A percentile compares a stretch with the other conserved stretches of the same genome.
These are phyloP conservation scores for Astraeus odoratus DNA, from an alignment of 768 basidiomycete species.

Conservation along the genomic window DNA sequence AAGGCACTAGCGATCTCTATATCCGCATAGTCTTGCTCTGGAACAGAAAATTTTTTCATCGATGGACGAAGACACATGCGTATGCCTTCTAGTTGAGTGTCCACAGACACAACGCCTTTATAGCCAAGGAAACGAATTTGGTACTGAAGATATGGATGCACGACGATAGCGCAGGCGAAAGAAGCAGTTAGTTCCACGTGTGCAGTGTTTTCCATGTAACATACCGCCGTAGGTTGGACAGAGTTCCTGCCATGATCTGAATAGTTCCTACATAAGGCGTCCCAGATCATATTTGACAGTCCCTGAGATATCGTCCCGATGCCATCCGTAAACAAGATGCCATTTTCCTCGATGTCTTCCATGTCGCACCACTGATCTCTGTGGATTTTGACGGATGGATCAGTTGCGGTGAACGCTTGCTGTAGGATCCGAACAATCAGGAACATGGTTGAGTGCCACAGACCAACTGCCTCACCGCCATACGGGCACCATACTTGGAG, in stretches of 20 bases:
- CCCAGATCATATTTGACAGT: slow-evolving; percentile 57
- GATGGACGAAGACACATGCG: slow-evolving; percentile 64
- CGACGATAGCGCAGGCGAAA: neutral
- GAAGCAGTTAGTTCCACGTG: neutral
- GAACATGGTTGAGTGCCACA: neutral
- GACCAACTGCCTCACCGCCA: slow-evolving; percentile 38
- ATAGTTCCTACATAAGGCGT: slow-evolving; percentile 40
- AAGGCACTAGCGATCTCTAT: slow-evolving; percentile 73
- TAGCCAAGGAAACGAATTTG: slow-evolving; percentile 81
- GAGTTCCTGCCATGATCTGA: slow-evolving; percentile 26
- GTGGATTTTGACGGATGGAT: slow-evolving; percentile 56
- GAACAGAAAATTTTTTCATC: slow-evolving; percentile 70
- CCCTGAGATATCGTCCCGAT: slow-evolving; percentile 68
- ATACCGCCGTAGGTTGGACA: slow-evolving; percentile 54
- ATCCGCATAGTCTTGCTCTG: slow-evolving; percentile 39
- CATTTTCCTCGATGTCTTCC: slow-evolving; percentile 42
- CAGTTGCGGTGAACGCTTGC: slow-evolving; percentile 81
- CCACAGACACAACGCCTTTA: slow-evolving; percentile 76
- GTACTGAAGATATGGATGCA: slow-evolving; percentile 34
- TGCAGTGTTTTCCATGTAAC: slow-evolving; percentile 16
- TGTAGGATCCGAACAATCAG: slow-evolving; percentile 14
- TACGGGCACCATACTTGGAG: slow-evolving; percentile 76
- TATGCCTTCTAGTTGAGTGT: slow-evolving; percentile 45
- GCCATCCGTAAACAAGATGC: slow-evolving; percentile 64
- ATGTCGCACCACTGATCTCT: slow-evolving; percentile 57